A percentile compares a stretch with the other conserved stretches of the same genome.
Evolutionary conservation across 2,329 filamentous ascomycete species (phyloP).

Genomic region (Fusarium sp.): DNA sequence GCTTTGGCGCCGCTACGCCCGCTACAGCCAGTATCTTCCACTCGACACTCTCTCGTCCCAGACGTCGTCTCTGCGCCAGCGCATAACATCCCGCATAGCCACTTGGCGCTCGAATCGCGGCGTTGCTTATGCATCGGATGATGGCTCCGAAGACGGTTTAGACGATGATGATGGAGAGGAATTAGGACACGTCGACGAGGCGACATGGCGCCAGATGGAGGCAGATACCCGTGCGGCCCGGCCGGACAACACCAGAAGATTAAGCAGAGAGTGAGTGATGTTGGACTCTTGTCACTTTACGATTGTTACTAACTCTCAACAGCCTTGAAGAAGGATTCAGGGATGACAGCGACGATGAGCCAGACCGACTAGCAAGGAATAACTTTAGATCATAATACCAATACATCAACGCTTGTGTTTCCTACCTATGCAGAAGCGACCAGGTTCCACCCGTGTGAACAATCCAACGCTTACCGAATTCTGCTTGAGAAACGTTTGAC

Average conservation of each 20-base stretch:
- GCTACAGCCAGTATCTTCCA: slow-evolving; percentile 80
- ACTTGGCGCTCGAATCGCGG: slow-evolving; percentile 59
- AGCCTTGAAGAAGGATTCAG: slow-evolving; percentile 69
- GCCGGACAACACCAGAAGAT: slow-evolving; percentile 65
- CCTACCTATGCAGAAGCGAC: too few relatives aligned
- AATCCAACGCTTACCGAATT: too few relatives aligned
- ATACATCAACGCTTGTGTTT: neutral
- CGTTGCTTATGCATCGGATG: slow-evolving; percentile 56
- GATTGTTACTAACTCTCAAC: slow-evolving; percentile 25
- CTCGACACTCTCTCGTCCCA: slow-evolving; percentile 70
- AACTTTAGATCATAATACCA: slow-evolving; percentile 38
- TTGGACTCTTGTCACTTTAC: neutral
- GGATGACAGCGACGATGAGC: slow-evolving; percentile 60
- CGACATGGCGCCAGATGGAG: slow-evolving; percentile 57
- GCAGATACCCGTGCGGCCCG: slow-evolving; percentile 49
- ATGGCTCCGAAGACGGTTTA: slow-evolving; percentile 61
- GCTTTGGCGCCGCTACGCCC: slow-evolving; percentile 74
- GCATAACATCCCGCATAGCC: slow-evolving; percentile 53
- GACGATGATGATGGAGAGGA: slow-evolving; percentile 73
- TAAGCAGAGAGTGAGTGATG: slow-evolving; percentile 76
- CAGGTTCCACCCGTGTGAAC: too few relatives aligned
- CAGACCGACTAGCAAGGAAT: slow-evolving; percentile 39
- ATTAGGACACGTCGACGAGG: slow-evolving; percentile 68
- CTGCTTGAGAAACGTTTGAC: too few relatives aligned
- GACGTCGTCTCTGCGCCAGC: slow-evolving; percentile 64